These are phyloP conservation scores for Lentinula novae-zelandiae DNA, from an alignment of 1,284 basidiomycete species.

Conservation along the genomic window DNA sequence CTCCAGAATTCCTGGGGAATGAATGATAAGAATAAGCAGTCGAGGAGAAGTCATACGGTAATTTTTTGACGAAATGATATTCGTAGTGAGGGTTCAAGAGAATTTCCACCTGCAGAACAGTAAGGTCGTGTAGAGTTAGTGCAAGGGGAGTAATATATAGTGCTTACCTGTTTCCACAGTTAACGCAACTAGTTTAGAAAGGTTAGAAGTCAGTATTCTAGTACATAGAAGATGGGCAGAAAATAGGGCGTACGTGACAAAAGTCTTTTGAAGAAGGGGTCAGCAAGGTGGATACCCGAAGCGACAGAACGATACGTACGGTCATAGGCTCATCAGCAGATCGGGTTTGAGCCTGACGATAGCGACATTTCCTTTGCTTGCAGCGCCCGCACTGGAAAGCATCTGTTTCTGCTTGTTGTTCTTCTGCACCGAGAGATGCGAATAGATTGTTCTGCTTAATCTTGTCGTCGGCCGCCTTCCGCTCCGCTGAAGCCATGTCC, in stretches of 20 bases:
- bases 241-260: slow-evolving; percentile 25
- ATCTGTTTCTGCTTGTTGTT: slow-evolving; percentile 92
- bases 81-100: slow-evolving; percentile 12
- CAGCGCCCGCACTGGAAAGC: slow-evolving; percentile 97
- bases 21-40: neutral
- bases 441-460: slow-evolving; percentile 89
- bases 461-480: slow-evolving; percentile 78
- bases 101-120: slow-evolving; percentile 18
- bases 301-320: slow-evolving; percentile 40
- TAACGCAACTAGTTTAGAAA: slow-evolving; percentile 15
- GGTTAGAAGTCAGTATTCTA: neutral
- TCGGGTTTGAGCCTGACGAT: slow-evolving; percentile 92
- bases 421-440: slow-evolving; percentile 87
- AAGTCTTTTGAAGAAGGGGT: slow-evolving; percentile 18
- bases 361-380: slow-evolving; percentile 86
- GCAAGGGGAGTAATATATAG: neutral
- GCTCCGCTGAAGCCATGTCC: slow-evolving; percentile 96
- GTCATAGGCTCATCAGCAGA: slow-evolving; percentile 98
- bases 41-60: neutral
- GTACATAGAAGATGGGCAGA: slow-evolving; percentile 2
- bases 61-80: neutral
- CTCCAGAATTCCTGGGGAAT: neutral
- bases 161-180: slow-evolving; percentile 18
- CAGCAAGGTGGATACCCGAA: neutral
- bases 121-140: neutral